Evolutionary conservation across 495 filamentous ascomycete species (phyloP), one percentile per base, ranked within the genome.

Genomic region (Aspergillus haitiensis): DNA sequence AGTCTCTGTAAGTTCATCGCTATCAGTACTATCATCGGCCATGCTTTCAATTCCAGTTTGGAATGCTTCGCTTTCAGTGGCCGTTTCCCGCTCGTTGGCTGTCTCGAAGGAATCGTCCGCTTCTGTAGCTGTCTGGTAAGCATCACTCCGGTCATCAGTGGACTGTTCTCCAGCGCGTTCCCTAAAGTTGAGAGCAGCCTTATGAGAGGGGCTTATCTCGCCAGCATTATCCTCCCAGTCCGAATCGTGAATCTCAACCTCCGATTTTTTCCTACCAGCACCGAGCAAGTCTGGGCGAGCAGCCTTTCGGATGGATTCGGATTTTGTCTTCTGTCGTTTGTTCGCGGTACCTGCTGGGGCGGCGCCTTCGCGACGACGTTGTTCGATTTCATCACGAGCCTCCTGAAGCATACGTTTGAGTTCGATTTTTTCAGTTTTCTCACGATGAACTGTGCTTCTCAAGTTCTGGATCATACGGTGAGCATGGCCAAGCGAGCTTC

Each of bases 391-490:
- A 71, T 98, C 94, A 32, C 94, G 86, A 37, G 92, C 88, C 63
- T 98, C 94, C 76, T 97, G 95, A 34, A 98, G 82, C 85, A 98
- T 91, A 55, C 95, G 89, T 72, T 90, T 93, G 48, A 97, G 81
- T 70, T 98, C 94, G 21, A 96, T 82, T 78, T 97, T 98, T 71
- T 98, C 94, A 0, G 93, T 95, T 82, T 96, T 98, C 74, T 98
- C 94, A 31, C 94, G 88, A 70, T 97, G 92, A 52, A 98, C 89
- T 63, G 92, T 96, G 71, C 86, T 89, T 76, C 96, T 92, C 36
- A 98, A 81, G 59, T 91, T 93, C 69, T 97, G 91, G 54, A 98
- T 97, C 82, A 96, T 95, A 48, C 92, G 84, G 67, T 98, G 93
- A 37, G 94, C 94, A 74, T 98, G 94, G 57, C 93, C 88, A 34